Conservation (phyloP, 176 grass and related monocot species). For the Triticum urartu region DNA sequence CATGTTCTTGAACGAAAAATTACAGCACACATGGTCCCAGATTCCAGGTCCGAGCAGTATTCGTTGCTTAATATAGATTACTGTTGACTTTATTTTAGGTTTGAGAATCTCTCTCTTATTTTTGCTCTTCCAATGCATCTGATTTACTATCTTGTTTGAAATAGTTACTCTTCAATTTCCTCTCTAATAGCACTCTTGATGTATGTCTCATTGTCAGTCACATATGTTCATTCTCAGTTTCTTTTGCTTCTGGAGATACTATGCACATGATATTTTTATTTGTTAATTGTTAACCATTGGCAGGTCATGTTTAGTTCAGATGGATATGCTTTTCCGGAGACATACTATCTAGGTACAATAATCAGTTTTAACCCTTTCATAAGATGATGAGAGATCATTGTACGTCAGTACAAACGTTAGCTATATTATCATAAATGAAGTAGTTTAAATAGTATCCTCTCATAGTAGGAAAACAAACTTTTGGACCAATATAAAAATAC, state of each 20-base stretch:
- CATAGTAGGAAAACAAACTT: background rate
- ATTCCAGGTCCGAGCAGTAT: background rate
- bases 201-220: background rate
- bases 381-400: background rate
- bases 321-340: slow-evolving; percentile 98
- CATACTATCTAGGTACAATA: slow-evolving; percentile 83
- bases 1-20: background rate
- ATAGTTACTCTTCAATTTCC: slow-evolving; percentile 10
- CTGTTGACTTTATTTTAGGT: background rate
- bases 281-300: slow-evolving; percentile 27
- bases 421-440: background rate
- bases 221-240: slow-evolving; percentile 4
- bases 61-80: background rate
- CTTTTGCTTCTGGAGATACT: slow-evolving; percentile 14
- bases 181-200: slow-evolving; percentile 12
- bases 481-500: slow-evolving; percentile 18
- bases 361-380: slow-evolving; percentile 14
- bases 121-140: background rate
- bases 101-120: background rate
- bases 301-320: slow-evolving; percentile 99
- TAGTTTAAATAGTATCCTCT: background rate
- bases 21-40: background rate
- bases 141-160: slow-evolving; percentile 19
- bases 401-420: slow-evolving; percentile 11
- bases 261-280: slow-evolving; percentile 30